Percentiles rank a stretch among this genome's conserved stretches.
Conservation (phyloP, 2,329 filamentous ascomycete species). For the Bisporella sp. region DNA sequence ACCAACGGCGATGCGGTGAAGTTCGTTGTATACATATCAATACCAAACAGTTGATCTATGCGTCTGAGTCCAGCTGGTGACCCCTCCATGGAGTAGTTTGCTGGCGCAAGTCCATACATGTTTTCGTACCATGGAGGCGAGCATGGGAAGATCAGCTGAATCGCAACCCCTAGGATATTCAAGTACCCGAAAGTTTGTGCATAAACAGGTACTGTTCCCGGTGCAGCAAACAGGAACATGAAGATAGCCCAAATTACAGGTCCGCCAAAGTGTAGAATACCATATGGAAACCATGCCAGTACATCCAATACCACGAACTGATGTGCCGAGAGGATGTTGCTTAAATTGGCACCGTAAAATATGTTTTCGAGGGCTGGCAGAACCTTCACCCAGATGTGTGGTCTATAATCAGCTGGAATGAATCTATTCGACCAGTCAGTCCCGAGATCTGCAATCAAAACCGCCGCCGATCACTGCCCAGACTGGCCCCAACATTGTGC, state of each 20-base stretch:
- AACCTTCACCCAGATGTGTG: conserved; percentile 92
- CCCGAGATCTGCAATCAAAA: conserved; percentile 4
- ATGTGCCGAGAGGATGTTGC: conserved; percentile 90
- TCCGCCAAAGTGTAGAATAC: conserved; percentile 81
- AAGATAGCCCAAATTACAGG: conserved; percentile 71
- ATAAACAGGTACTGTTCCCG: conserved; percentile 77
- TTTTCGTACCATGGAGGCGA: conserved; percentile 98
- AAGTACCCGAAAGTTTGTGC: conserved; percentile 87
- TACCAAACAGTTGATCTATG: conserved; percentile 81
- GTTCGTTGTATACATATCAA: conserved; percentile 87
- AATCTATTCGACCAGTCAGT: conserved; percentile 51
- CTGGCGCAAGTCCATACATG: conserved; percentile 80
- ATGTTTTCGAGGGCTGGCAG: conserved; percentile 94
- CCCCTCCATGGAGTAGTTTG: conserved; percentile 85
- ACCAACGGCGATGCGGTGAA: conserved; percentile 88
- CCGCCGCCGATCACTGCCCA: conserved; percentile 6
- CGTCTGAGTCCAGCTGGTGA: conserved; percentile 84
- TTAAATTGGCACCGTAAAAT: conserved; percentile 89
- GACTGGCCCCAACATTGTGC: neutral
- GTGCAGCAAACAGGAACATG: conserved; percentile 85
- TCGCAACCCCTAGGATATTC: conserved; percentile 79
- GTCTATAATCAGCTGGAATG: conserved; percentile 80
- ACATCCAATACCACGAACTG: conserved; percentile 78
- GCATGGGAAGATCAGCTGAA: conserved; percentile 87
- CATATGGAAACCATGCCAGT: conserved; percentile 89